phyloP scores from a whole-genome alignment of 768 basidiomycete genomes.

The Amanita polypyramis region DNA sequence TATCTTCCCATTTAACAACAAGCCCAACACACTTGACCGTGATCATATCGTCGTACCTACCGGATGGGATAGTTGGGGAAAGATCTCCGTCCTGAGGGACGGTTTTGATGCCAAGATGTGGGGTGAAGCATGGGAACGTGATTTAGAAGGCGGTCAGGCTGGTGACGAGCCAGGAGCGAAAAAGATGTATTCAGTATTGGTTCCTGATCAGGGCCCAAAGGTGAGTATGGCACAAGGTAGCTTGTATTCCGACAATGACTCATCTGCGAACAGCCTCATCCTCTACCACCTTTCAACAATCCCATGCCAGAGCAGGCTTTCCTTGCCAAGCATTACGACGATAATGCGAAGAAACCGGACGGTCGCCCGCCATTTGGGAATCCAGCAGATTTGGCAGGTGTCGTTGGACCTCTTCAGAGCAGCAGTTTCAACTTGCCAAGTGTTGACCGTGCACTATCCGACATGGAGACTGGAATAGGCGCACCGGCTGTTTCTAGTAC shows the following conservation, averaged over 20 bases:
- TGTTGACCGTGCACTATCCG: constrained; percentile 79
- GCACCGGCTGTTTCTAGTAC: constrained; percentile 18
- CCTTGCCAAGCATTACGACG: constrained; percentile 84
- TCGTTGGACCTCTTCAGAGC: constrained; percentile 89
- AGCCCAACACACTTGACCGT: constrained; percentile 87
- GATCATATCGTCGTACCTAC: constrained; percentile 88
- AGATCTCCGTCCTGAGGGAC: constrained; percentile 82
- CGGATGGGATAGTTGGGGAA: constrained; percentile 98
- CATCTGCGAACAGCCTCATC: constrained; percentile 35
- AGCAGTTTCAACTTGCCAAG: constrained; percentile 78
- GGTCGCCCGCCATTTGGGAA: constrained; percentile 77
- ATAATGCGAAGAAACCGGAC: constrained; percentile 82
- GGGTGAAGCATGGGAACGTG: constrained; percentile 74
- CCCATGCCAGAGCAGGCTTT: constrained; percentile 86
- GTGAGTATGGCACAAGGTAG: constrained; percentile 28
- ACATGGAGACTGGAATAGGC: constrained; percentile 67
- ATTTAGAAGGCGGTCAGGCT: constrained; percentile 38
- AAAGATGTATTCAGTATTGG: constrained; percentile 57
- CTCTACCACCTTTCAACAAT: constrained; percentile 67
- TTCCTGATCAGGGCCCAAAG: constrained; percentile 68
- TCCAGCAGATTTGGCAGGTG: constrained; percentile 49
- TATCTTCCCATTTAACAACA: constrained; percentile 78
- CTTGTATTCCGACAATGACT: neutral
- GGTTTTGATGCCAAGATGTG: constrained; percentile 79
- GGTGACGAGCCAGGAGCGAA: constrained; percentile 48